Evolutionary conservation across 805 yeast genomes (phyloP), one percentile per base, ranked within the genome.

Genomic region (Schwanniomyces occidentalis): DNA sequence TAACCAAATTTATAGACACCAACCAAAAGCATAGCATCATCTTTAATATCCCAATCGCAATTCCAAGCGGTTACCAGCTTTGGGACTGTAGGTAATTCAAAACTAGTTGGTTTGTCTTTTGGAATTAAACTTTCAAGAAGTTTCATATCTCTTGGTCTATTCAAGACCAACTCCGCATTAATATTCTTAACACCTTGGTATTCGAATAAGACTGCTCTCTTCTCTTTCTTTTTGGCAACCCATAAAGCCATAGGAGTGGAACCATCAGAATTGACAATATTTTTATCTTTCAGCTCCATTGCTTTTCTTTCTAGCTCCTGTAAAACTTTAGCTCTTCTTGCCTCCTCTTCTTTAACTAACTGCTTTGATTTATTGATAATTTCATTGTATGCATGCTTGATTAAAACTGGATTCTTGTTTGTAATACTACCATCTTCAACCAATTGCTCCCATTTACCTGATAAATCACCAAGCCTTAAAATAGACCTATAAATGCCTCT

Each of bases 1-100:
- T 88, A 90, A 0, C 99, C 99, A 61, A 90, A 90, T 61, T 87
- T 89, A 52, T 76, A 75, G 15, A 91, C 85, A 44, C 99, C 99
- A 22, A 85, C 77, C 41, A 93, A 59, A 35, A 93, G 70, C 79
- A 80, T 85, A 33, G 89, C 85, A 58, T 93, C 99, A 54, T 93
- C 95, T 20, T 71, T 77, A 9, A 73, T 69, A 3, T 71, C 69
- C 99, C 99, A 93, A 18, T 78, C 80, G 49, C 95, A 86, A 34
- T 77, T 76, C 99, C 99, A 93, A 28, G 85, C 91, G 51, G 80
- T 80, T 7, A 89, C 98, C 16, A 82, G 79, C 61, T 90, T 90
- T 13, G 93, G 85, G 9, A 71, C 65, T 38, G 63, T 68, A 6
- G 73, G 74, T 24, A 93, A 70, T 38, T 69, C 73, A 64, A 87